Evolutionary conservation across 2,329 filamentous ascomycete genomes (phyloP).

Genomic region (Ophiocordyceps polyrhachis-furcata): DNA sequence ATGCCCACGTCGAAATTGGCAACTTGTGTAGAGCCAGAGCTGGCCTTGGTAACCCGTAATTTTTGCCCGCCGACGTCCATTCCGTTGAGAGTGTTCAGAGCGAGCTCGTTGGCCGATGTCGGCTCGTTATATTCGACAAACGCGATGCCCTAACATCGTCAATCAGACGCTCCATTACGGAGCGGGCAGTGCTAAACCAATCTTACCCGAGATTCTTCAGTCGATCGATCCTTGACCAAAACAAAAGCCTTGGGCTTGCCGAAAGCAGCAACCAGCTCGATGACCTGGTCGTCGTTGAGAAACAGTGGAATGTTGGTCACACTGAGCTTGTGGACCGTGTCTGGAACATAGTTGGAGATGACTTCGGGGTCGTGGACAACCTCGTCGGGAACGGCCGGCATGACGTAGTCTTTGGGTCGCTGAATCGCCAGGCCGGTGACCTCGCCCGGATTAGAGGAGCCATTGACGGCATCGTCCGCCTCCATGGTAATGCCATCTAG

Average conservation of each 20-base stretch:
- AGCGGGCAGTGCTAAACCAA: no score
- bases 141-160: conserved; percentile 53
- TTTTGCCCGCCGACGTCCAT: conserved; percentile 83
- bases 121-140: conserved; percentile 90
- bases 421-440: conserved; percentile 52
- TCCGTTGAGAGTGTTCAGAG: conserved; percentile 76
- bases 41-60: conserved; percentile 73
- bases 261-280: conserved; percentile 76
- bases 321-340: conserved; percentile 89
- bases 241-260: conserved; percentile 86
- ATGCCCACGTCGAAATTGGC: conserved; percentile 87
- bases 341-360: conserved; percentile 64
- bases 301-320: conserved; percentile 78
- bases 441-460: conserved; percentile 28
- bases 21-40: conserved; percentile 85
- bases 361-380: conserved; percentile 56
- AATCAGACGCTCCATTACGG: not conserved
- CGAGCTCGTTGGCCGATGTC: conserved; percentile 51
- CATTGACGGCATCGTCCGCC: conserved; percentile 39
- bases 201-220: conserved; percentile 70
- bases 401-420: conserved; percentile 92
- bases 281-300: conserved; percentile 78
- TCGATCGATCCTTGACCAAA: conserved; percentile 69
- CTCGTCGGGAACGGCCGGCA: conserved; percentile 60
- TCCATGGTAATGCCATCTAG: conserved; percentile 83